Conservation (phyloP, 192 early-diverging fungal species). For the Coemansia pectinata region DNA sequence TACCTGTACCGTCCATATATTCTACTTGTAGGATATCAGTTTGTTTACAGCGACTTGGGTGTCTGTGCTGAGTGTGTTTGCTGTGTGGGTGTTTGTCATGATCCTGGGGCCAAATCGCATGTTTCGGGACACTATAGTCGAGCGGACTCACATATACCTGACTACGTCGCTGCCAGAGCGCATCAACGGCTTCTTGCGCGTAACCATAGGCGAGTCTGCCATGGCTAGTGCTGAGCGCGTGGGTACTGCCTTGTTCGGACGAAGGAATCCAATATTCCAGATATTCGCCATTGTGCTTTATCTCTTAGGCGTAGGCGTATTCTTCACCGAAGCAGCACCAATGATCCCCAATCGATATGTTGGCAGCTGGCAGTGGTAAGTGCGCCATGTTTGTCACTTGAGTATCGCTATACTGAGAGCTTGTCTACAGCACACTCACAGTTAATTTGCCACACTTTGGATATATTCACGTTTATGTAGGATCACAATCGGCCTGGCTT, state of each 20-base stretch:
- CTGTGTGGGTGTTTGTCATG: conserved; percentile 41
- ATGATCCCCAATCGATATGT: conserved; percentile 46
- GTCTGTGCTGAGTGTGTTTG: conserved; percentile 14
- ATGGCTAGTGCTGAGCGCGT: conserved; percentile 21
- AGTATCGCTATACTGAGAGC: background rate
- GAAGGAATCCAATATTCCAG: conserved; percentile 46
- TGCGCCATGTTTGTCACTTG: background rate
- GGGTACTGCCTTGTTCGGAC: conserved; percentile 36
- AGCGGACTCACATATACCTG: conserved; percentile 21
- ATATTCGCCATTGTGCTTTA: conserved; percentile 35
- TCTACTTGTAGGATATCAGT: conserved; percentile 16
- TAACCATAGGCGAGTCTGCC: conserved; percentile 13
- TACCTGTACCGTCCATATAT: background rate
- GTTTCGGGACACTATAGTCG: conserved; percentile 42
- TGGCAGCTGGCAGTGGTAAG: conserved; percentile 40
- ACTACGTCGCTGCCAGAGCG: conserved; percentile 19
- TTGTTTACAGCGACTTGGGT: conserved; percentile 21
- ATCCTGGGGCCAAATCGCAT: conserved; percentile 49
- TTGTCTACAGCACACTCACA: background rate
- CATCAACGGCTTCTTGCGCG: conserved; percentile 16
- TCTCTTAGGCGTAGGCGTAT: conserved; percentile 33
- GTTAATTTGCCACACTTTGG: background rate
- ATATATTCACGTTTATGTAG: conserved; percentile 8
- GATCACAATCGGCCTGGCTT: conserved; percentile 23
- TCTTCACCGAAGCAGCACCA: conserved; percentile 35